Conservation (phyloP, 768 basidiomycete genomes). For the Sistotremastrum suecicum region DNA sequence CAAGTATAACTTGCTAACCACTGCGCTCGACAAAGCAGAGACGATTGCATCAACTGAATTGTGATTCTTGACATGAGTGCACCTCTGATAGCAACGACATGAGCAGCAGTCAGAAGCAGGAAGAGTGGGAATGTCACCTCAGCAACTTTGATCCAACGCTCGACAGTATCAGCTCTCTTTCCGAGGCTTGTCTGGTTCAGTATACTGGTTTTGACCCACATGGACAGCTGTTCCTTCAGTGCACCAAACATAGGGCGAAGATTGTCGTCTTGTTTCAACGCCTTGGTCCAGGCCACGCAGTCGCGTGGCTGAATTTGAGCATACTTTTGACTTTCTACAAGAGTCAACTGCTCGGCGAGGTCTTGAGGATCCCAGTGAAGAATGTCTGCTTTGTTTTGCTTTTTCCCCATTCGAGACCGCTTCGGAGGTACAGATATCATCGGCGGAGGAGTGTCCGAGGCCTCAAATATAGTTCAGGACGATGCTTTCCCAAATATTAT, state of each 20-base stretch:
- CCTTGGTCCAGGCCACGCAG: constrained; percentile 51
- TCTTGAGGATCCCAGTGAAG: constrained; percentile 50
- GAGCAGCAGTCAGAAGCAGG: constrained; percentile 2
- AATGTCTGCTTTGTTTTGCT: constrained; percentile 44
- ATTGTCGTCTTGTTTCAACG: constrained; percentile 4
- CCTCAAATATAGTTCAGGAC: neutral
- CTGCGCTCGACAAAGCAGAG: constrained; percentile 45
- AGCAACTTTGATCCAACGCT: constrained; percentile 67
- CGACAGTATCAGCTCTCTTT: constrained; percentile 43
- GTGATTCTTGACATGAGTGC: constrained; percentile 46
- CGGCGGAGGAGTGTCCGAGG: constrained; percentile 7
- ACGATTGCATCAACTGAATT: constrained; percentile 55
- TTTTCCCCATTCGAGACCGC: constrained; percentile 28
- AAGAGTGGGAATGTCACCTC: constrained; percentile 36
- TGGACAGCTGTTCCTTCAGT: constrained; percentile 45
- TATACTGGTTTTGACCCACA: constrained; percentile 56
- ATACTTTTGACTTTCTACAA: constrained; percentile 60
- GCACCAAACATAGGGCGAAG: constrained; percentile 28
- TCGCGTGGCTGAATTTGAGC: constrained; percentile 56
- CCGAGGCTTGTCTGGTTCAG: constrained; percentile 35
- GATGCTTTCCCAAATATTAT: neutral
- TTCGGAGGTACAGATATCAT: constrained; percentile 8
- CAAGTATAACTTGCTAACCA: constrained; percentile 39
- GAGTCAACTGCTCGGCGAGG: constrained; percentile 70
- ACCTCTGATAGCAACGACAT: constrained; percentile 36